Conservation (phyloP, 2,329 filamentous ascomycete species). For the Bipolaris oryzae region DNA sequence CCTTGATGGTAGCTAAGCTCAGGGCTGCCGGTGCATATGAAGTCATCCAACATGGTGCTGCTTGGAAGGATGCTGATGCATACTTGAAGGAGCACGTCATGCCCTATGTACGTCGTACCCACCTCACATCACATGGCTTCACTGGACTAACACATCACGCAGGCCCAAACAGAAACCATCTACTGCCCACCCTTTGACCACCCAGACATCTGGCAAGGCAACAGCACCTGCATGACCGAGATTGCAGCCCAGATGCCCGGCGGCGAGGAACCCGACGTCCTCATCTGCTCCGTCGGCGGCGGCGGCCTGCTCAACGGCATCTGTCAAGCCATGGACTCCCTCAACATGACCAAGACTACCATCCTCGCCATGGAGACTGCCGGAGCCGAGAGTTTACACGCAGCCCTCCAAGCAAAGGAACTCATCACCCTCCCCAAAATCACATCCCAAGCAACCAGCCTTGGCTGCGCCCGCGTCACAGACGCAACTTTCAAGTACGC, state of each 20-base stretch:
- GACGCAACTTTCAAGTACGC: constrained; percentile 70
- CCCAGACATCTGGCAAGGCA: constrained; percentile 70
- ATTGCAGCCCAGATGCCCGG: constrained; percentile 51
- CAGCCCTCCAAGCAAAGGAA: constrained; percentile 61
- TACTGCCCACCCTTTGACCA: constrained; percentile 76
- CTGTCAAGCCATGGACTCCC: constrained; percentile 68
- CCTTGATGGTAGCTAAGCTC: constrained; percentile 74
- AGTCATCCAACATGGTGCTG: constrained; percentile 71
- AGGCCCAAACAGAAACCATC: constrained; percentile 53
- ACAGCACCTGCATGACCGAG: constrained; percentile 64
- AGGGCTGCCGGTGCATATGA: constrained; percentile 67
- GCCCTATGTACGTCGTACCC: constrained; percentile 35
- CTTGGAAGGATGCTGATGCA: constrained; percentile 72
- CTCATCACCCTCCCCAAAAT: constrained; percentile 72
- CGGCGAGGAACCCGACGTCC: constrained; percentile 62
- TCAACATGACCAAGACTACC: constrained; percentile 39
- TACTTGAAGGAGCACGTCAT: constrained; percentile 67
- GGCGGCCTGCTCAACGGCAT: constrained; percentile 81
- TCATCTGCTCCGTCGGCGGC: constrained; percentile 81
- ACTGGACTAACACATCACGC: constrained; percentile 1
- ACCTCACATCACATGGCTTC: not conserved
- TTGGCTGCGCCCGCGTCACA: constrained; percentile 76
- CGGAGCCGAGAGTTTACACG: constrained; percentile 72
- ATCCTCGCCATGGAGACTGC: constrained; percentile 77
- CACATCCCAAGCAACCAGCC: constrained; percentile 74